Evolutionary conservation across 805 yeast genomes (phyloP).

Genomic region (Wickerhamomyces tratensis): DNA sequence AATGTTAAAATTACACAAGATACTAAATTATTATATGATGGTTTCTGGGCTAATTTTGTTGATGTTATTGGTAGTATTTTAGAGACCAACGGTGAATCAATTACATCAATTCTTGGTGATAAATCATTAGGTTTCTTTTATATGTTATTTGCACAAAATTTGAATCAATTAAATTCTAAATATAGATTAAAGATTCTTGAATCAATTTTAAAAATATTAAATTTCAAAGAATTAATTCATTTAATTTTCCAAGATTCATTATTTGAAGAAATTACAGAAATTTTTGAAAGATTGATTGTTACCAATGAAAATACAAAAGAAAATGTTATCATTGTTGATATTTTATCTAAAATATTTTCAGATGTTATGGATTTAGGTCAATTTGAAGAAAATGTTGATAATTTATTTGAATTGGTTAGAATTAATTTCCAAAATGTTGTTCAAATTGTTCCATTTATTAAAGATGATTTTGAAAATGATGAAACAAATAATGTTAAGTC

Average conservation of each 20-base stretch:
- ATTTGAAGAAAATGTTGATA: conserved; percentile 54
- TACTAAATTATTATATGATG: conserved; percentile 36
- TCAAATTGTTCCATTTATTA: conserved; percentile 48
- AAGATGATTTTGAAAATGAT: conserved; percentile 27
- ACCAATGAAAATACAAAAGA: conserved; percentile 41
- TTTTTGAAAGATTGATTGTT: conserved; percentile 62
- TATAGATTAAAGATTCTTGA: conserved; percentile 28
- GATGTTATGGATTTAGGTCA: conserved; percentile 28
- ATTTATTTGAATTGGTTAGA: conserved; percentile 72
- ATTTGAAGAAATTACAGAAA: conserved; percentile 66
- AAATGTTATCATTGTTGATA: conserved; percentile 38
- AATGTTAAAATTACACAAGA: conserved; percentile 21
- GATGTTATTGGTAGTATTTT: conserved; percentile 65
- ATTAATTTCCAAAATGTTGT: conserved; percentile 57
- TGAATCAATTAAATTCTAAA: conserved; percentile 23
- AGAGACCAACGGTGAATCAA: conserved; percentile 35
- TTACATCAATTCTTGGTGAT: conserved; percentile 39
- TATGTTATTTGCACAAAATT: conserved; percentile 74
- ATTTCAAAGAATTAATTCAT: conserved; percentile 44
- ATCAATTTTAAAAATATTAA: conserved; percentile 48
- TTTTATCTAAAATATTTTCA: conserved; percentile 46
- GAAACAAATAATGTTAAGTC: not conserved
- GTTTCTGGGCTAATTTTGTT: conserved; percentile 69
- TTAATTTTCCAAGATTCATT: conserved; percentile 57
- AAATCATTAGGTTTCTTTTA: conserved; percentile 63